phyloP scores from a whole-genome alignment of 1,284 basidiomycete genomes.

The Salmacisia buchloeana region DNA sequence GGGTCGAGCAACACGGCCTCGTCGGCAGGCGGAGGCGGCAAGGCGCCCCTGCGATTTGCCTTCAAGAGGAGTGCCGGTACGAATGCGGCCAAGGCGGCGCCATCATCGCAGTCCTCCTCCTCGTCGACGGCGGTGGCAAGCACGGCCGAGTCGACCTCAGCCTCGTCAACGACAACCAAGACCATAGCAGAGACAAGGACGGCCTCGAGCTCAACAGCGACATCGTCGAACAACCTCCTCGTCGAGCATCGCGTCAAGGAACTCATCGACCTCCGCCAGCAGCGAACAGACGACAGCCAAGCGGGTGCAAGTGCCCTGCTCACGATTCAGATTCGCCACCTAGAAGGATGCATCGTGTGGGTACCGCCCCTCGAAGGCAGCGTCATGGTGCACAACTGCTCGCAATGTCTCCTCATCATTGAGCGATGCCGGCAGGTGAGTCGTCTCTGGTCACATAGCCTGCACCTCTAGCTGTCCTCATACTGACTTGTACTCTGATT shows the following conservation, averaged over 20 bases:
- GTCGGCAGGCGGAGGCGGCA: neutral
- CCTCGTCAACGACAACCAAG: neutral
- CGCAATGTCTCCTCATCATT: neutral
- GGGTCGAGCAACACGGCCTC: neutral
- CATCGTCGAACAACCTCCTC: neutral
- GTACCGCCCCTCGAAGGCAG: neutral
- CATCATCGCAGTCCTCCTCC: neutral
- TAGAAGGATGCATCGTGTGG: neutral
- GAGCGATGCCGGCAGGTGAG: neutral
- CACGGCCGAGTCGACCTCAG: neutral
- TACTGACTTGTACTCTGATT: neutral
- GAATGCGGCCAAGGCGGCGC: neutral
- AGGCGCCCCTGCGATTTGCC: no score
- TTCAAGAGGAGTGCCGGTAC: constrained; percentile 2
- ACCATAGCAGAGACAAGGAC: neutral
- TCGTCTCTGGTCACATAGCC: neutral
- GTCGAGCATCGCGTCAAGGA: neutral
- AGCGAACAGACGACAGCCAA: neutral
- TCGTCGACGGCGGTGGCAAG: neutral
- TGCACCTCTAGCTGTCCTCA: neutral
- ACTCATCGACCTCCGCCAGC: neutral
- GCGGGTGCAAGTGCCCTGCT: neutral
- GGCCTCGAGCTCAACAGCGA: neutral
- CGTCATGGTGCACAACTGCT: neutral
- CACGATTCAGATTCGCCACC: neutral